Evolutionary conservation across 2,329 filamentous ascomycete genomes (phyloP).

Genomic region (Fusarium cyanostomum): DNA sequence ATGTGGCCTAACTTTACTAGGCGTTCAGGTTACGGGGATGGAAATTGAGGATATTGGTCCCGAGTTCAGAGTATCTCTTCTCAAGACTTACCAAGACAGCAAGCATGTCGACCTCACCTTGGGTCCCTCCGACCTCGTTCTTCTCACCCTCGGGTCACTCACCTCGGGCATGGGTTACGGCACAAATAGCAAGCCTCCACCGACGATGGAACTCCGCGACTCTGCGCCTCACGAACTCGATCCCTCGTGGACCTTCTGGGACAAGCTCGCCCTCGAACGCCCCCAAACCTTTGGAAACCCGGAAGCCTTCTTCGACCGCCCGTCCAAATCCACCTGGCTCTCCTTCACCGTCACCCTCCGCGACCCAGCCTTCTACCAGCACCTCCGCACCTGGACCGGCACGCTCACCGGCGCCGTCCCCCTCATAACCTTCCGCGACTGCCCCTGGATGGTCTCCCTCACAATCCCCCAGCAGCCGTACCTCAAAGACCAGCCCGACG

Average conservation of each 20-base stretch:
- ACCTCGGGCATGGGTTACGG: conserved; percentile 43
- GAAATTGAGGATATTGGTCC: conserved; percentile 34
- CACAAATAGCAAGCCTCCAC: conserved; percentile 33
- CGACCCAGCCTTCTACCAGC: conserved; percentile 34
- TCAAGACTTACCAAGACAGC: conserved; percentile 35
- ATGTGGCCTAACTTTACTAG: conserved; percentile 24
- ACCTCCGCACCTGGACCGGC: conserved; percentile 38
- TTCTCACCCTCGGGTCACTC: conserved; percentile 38
- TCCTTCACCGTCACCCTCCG: conserved; percentile 40
- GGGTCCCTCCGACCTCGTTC: conserved; percentile 26
- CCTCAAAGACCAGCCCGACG: conserved; percentile 36
- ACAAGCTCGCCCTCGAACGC: conserved; percentile 32
- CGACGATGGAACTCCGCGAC: conserved; percentile 41
- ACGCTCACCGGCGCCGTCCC: conserved; percentile 36
- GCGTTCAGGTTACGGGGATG: conserved; percentile 40
- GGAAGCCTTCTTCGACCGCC: conserved; percentile 42
- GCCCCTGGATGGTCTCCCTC: conserved; percentile 41
- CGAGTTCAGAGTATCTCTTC: conserved; percentile 30
- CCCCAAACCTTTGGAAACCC: conserved; percentile 40
- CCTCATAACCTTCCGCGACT: conserved; percentile 41
- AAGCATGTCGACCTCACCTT: conserved; percentile 21
- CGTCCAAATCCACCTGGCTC: conserved; percentile 42
- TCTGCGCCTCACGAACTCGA: conserved; percentile 41
- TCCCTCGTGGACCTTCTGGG: conserved; percentile 40
- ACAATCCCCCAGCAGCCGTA: conserved; percentile 39